Evolutionary conservation across 148 eudicot genomes (phyloP).

Genomic region (Persicaria maculosa): DNA sequence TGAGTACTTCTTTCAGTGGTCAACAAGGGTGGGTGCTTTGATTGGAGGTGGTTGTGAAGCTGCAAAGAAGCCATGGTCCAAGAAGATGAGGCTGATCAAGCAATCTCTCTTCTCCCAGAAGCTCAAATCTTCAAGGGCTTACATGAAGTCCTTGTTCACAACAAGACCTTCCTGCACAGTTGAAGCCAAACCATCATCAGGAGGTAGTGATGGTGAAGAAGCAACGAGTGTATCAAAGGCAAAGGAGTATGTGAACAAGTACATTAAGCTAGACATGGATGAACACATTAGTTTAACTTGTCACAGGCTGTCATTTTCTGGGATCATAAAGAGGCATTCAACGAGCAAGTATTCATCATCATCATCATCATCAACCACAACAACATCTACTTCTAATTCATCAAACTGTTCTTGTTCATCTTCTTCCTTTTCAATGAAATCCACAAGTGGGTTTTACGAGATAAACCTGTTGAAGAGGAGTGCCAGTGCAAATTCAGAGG

Average conservation of each 20-base stretch:
- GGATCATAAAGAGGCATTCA: conserved; percentile 49
- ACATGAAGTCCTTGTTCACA: conserved; percentile 51
- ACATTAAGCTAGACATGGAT: conserved; percentile 16
- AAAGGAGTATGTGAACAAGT: conserved; percentile 22
- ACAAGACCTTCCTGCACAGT: conserved; percentile 37
- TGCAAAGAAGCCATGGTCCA: conserved; percentile 48
- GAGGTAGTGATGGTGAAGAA: conserved; percentile 10
- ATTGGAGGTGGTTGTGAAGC: conserved; percentile 8
- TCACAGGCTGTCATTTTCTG: conserved; percentile 61
- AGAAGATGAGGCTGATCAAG: conserved; percentile 49
- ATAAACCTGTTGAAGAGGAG: conserved; percentile 43
- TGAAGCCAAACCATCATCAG: conserved; percentile 16
- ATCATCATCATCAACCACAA: conserved; percentile 28
- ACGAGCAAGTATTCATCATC: conserved; percentile 31
- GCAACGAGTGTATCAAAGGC: conserved; percentile 17
- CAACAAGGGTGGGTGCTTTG: conserved; percentile 33
- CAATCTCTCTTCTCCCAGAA: conserved; percentile 38
- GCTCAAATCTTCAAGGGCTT: conserved; percentile 49
- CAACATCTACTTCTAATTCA: conserved; percentile 34
- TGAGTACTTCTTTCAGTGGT: conserved; percentile 56
- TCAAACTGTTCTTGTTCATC: conserved; percentile 28
- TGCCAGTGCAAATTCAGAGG: conserved; percentile 41
- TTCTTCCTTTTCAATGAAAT: conserved; percentile 39
- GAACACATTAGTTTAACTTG: conserved; percentile 18
- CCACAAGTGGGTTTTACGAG: conserved; percentile 36